Percentiles rank a stretch among this genome's conserved stretches.
These are phyloP conservation scores for Agastache rugosa DNA, from an alignment of 257 asterid species.

Conservation along the genomic window DNA sequence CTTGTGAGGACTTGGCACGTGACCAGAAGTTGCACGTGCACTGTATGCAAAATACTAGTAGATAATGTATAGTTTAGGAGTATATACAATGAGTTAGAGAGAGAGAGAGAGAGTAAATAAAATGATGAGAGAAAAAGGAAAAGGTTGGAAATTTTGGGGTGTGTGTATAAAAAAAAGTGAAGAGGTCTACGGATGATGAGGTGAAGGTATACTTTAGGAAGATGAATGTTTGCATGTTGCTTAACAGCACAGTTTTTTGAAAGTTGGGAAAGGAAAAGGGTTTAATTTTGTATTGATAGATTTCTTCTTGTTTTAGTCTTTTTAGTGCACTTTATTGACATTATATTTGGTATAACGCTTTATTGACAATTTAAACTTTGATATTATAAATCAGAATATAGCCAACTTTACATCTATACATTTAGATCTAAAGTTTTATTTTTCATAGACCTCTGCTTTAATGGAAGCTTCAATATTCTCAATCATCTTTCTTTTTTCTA, in stretches of 20 bases:
- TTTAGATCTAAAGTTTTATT: constrained; percentile 39
- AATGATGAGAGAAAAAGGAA: too few species aligned
- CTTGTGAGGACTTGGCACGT: constrained; percentile 59
- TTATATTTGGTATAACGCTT: constrained; percentile 55
- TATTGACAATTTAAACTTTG: constrained; percentile 62
- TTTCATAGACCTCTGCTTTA: constrained; percentile 56
- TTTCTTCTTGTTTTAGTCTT: constrained; percentile 58
- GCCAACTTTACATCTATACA: constrained; percentile 42
- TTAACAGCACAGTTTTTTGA: constrained; percentile 76
- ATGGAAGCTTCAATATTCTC: constrained; percentile 60
- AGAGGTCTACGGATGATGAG: constrained; percentile 43
- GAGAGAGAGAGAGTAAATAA: not conserved
- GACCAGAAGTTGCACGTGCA: constrained; percentile 69
- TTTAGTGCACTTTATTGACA: constrained; percentile 80
- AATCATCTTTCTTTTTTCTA: constrained; percentile 48
- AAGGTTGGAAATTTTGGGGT: not conserved
- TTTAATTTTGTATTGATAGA: constrained; percentile 36
- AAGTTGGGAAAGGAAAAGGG: constrained; percentile 65
- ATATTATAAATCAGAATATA: constrained; percentile 23
- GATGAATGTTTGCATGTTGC: constrained; percentile 67
- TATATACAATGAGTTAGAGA: not conserved
- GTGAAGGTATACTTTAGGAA: constrained; percentile 65
- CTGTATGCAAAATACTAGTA: constrained; percentile 16
- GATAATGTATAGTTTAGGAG: too few species aligned
- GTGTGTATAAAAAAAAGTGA: constrained; percentile 24